Evolutionary conservation across 139 green algal species (phyloP).

Genomic region (Ettlia oleoabundans): DNA sequence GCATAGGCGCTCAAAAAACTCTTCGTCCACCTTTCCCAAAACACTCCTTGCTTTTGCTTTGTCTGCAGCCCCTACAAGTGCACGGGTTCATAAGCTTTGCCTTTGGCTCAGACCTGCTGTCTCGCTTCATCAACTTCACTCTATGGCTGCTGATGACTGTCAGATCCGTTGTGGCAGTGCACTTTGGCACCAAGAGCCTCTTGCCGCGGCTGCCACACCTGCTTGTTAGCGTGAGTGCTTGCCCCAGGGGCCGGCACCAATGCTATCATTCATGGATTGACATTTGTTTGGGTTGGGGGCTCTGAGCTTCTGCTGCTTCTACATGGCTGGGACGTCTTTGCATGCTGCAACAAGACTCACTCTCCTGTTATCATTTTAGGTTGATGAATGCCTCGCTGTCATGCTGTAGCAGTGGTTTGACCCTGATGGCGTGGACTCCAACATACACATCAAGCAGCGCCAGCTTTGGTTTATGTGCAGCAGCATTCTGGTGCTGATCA

Average conservation of each 20-base stretch:
- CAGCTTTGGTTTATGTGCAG: slow-evolving; percentile 24
- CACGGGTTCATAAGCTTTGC: slow-evolving; percentile 29
- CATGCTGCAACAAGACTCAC: too few species aligned
- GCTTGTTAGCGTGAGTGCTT: slow-evolving; percentile 5
- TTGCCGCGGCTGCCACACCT: slow-evolving; percentile 32
- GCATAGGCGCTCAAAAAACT: too few species aligned
- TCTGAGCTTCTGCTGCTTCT: too few species aligned
- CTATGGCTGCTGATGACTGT: slow-evolving; percentile 24
- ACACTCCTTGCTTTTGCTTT: background rate
- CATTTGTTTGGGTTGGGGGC: too few species aligned
- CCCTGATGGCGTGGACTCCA: slow-evolving; percentile 21
- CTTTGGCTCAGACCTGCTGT: slow-evolving; percentile 3
- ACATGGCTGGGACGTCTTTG: too few species aligned
- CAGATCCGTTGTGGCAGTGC: slow-evolving; percentile 15
- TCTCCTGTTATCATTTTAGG: too few species aligned
- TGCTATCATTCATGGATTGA: too few species aligned
- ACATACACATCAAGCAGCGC: background rate
- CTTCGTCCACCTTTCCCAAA: too few species aligned
- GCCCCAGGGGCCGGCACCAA: background rate
- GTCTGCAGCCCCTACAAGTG: slow-evolving; percentile 20
- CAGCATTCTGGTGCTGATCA: background rate
- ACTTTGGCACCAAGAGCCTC: slow-evolving; percentile 3
- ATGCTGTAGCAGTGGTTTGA: slow-evolving; percentile 11
- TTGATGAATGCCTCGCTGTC: background rate
- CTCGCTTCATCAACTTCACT: slow-evolving; percentile 1